A percentile compares a stretch with the other conserved stretches of the same genome.
phyloP scores from a whole-genome alignment of 495 filamentous ascomycete species.

The Aspergillus sclerotioniger region DNA sequence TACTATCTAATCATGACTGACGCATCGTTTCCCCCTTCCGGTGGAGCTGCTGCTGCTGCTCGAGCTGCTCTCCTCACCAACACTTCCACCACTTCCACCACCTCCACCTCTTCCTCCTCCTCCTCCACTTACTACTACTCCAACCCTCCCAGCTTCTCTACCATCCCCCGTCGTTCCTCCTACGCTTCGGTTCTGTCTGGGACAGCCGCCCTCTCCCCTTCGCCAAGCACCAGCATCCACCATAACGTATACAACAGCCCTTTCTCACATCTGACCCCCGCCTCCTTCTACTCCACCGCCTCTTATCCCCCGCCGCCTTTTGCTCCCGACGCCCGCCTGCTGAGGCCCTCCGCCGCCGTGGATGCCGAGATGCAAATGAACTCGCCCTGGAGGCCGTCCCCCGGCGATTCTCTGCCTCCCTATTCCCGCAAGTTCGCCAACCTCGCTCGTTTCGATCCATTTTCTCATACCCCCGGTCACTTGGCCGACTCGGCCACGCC shows the following conservation, averaged over 20 bases:
- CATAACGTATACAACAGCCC: slow-evolving; percentile 40
- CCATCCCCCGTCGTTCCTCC: slow-evolving; percentile 55
- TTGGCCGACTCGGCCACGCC: slow-evolving; percentile 26
- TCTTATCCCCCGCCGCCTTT: slow-evolving; percentile 40
- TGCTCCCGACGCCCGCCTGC: slow-evolving; percentile 34
- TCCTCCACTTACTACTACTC: slow-evolving; percentile 30
- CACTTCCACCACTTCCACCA: not conserved
- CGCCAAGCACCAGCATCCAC: slow-evolving; percentile 38
- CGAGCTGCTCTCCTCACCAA: slow-evolving; percentile 28
- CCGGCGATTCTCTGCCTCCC: slow-evolving; percentile 43
- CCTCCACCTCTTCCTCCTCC: slow-evolving; percentile 26
- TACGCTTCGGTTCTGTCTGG: slow-evolving; percentile 84
- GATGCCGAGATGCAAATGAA: slow-evolving; percentile 50
- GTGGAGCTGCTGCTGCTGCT: slow-evolving; percentile 50
- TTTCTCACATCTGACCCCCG: slow-evolving; percentile 62
- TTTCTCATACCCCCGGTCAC: slow-evolving; percentile 26
- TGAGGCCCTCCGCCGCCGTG: slow-evolving; percentile 38
- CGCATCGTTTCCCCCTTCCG: slow-evolving; percentile 44
- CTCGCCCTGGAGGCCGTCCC: slow-evolving; percentile 39
- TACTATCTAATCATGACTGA: slow-evolving; percentile 44
- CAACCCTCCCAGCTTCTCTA: slow-evolving; percentile 36
- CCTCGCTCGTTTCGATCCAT: slow-evolving; percentile 39
- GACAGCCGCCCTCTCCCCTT: slow-evolving; percentile 51
- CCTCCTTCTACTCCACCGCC: slow-evolving; percentile 47
- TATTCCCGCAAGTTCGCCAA: slow-evolving; percentile 63